Evolutionary conservation across 139 green algal species (phyloP), one percentile per base, ranked within the genome.

Genomic region (Monoraphidium neglectum): DNA sequence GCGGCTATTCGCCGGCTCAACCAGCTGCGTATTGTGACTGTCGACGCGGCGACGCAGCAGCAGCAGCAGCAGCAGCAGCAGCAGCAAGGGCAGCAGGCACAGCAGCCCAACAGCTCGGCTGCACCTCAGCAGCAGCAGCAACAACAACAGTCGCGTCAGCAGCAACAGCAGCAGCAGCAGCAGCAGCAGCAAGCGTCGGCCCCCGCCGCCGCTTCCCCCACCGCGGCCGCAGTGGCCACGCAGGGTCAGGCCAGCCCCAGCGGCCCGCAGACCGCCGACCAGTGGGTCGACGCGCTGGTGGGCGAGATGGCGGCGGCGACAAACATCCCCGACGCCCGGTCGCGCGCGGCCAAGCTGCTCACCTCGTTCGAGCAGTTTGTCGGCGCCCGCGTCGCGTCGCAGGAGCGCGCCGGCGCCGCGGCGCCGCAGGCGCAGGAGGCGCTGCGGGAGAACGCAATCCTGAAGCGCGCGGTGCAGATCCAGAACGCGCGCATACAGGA

Each of bases 391-490:
- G 68, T 15, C 23, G 63, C 26, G 35, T 60, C 54, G 46, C 10
- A 74, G 38, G 56, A 32, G 63, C 26, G 57, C 40, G 59, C 64
- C 71, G 40, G 36, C 24, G 33, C 16, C 43, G 3, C 10, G 57
- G 38, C 43, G 3, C 57, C 32, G 53, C 8, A 21, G 65, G 77
- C n/a, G 38, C 49, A 82, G 53, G 71, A 74, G 43, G 30, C 21
- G 70, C 87, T 76, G 59, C 90, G 81, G 36, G 70, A 79, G 76
- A 92, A 94, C 64, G 66, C 66, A 4, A 90, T 97, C 53, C 77
- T 97, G 10, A 97, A 97, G 82, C 87, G 90, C 12, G 92, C 92
- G 12, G 92, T 96, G 28, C 83, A 89, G 73, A 94, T 97, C 6
- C 92, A 97, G 80, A 90, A 93, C 36, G 35, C 70, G 13, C 85